Conservation (phyloP, 1,139 yeast genomes). For the Magnusiomyces ingens region DNA sequence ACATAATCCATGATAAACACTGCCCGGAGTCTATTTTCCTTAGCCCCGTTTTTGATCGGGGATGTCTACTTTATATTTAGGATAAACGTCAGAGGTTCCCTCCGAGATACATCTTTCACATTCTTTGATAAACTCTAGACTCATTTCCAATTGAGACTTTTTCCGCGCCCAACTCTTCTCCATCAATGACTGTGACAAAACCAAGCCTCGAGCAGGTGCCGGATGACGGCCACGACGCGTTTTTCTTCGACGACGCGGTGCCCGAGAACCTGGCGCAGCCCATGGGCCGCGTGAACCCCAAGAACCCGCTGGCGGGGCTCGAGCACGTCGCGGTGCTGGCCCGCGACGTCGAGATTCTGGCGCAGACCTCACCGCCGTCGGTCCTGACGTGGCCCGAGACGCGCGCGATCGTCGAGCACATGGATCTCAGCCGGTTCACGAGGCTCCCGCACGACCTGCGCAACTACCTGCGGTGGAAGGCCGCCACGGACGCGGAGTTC, state of each 20-base stretch:
- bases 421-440: slow-evolving; percentile 26
- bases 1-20: no score
- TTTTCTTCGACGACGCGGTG: neutral
- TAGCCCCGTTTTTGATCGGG: no score
- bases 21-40: no score
- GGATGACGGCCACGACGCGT: neutral
- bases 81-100: no score
- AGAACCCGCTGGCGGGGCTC: slow-evolving; percentile 12
- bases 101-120: no score
- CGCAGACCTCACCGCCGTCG: neutral
- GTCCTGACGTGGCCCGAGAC: slow-evolving; percentile 13
- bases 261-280: neutral
- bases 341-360: slow-evolving; percentile 12
- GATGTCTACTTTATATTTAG: no score
- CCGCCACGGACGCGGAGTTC: slow-evolving; percentile 21
- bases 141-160: neutral
- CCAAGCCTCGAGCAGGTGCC: neutral
- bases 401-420: slow-evolving; percentile 9
- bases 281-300: slow-evolving; percentile 10
- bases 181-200: neutral
- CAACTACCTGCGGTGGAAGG: slow-evolving; percentile 31
- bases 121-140: neutral
- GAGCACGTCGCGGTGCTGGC: slow-evolving; percentile 12
- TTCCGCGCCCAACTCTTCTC: neutral
- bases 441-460: slow-evolving; percentile 33